Evolutionary conservation across 371 early-diverging fungal genomes (phyloP).

Genomic region (Catenaria anguillulae): DNA sequence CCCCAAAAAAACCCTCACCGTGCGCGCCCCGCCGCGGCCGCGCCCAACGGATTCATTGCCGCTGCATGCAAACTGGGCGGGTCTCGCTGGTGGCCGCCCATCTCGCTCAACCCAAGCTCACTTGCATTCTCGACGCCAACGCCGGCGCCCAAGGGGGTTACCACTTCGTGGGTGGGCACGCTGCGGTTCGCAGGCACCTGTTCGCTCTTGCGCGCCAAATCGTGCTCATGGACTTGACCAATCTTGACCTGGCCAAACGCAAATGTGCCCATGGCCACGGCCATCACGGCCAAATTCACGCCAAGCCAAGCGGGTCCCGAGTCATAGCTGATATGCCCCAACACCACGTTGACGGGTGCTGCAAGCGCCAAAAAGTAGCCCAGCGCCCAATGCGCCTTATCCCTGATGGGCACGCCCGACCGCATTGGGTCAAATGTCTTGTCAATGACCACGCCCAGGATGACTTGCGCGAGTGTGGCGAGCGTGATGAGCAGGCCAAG

Average conservation of each 20-base stretch:
- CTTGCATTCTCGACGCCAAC: no score
- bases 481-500: background rate
- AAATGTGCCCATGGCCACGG: background rate
- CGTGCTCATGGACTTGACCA: background rate
- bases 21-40: no score
- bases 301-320: background rate
- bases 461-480: background rate
- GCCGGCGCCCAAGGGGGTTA: no score
- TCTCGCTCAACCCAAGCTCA: no score
- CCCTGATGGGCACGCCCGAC: background rate
- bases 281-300: background rate
- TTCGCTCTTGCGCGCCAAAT: no score
- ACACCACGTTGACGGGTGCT: background rate
- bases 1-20: no score
- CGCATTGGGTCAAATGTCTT: background rate
- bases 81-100: no score
- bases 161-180: no score
- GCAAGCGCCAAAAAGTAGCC: background rate
- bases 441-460: constrained; percentile 3
- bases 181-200: no score
- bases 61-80: no score
- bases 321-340: background rate
- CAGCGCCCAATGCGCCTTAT: background rate
- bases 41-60: no score
- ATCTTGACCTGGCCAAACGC: background rate